Evolutionary conservation across 192 early-diverging fungal species (phyloP).

Genomic region (Backusella tarrabulga): DNA sequence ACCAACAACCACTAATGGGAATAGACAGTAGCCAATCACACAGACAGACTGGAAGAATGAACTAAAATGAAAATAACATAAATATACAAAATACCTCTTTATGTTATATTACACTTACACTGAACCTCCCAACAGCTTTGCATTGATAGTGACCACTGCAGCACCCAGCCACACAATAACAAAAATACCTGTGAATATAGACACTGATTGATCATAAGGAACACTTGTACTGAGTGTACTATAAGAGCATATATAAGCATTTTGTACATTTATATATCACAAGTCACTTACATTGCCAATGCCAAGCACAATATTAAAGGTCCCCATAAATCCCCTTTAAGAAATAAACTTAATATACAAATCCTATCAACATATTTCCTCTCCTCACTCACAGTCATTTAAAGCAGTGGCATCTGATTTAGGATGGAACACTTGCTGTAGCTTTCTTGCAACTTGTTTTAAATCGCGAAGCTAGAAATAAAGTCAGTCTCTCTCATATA

Average conservation of each 20-base stretch:
- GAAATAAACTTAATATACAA: conserved; percentile 27
- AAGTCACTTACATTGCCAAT: conserved; percentile 72
- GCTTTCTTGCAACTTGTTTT: conserved; percentile 66
- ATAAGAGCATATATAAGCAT: not conserved
- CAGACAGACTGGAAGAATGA: conserved; percentile 98
- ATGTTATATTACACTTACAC: conserved; percentile 55
- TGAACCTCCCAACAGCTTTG: conserved; percentile 90
- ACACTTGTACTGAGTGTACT: conserved; percentile 81
- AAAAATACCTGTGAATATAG: conserved; percentile 91
- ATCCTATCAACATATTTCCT: conserved; percentile 20
- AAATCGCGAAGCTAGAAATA: conserved; percentile 67
- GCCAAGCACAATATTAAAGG: conserved; percentile 91
- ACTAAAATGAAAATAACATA: conserved; percentile 34
- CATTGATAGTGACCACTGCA: conserved; percentile 92
- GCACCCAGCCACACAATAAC: conserved; percentile 95
- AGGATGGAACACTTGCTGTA: conserved; percentile 73
- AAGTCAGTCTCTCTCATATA: not conserved
- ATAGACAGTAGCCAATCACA: conserved; percentile 95
- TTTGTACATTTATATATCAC: not conserved
- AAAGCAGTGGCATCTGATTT: conserved; percentile 62
- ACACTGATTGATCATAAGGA: conserved; percentile 73
- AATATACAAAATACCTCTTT: not conserved
- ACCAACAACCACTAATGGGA: conserved; percentile 84
- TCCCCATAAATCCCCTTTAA: conserved; percentile 95
- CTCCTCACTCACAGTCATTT: conserved; percentile 61